These are phyloP conservation scores for Geranium rotundifolium DNA, from an alignment of 345 rosid species.

Conservation along the genomic window DNA sequence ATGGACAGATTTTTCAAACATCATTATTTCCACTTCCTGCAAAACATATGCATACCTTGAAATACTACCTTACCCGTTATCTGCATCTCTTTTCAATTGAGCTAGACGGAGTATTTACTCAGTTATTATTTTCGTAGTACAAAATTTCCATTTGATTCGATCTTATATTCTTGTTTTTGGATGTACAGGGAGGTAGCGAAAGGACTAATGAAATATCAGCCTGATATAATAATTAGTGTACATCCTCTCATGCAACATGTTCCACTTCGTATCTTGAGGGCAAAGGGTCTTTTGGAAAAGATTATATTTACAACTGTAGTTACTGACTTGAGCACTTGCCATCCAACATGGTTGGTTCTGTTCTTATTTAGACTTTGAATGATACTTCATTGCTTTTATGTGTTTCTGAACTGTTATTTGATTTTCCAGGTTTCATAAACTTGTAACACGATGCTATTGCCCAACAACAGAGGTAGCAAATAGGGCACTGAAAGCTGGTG, in stretches of 20 bases:
- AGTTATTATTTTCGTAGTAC: background rate
- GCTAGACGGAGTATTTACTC: background rate
- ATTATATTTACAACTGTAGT: slow-evolving; percentile 89
- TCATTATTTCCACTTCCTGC: background rate
- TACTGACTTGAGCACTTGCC: slow-evolving; percentile 96
- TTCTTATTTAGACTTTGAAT: background rate
- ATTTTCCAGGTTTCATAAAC: slow-evolving; percentile 85
- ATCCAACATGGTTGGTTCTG: slow-evolving; percentile 80
- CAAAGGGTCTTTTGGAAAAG: slow-evolving; percentile 79
- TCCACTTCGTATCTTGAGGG: slow-evolving; percentile 86
- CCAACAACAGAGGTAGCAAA: slow-evolving; percentile 86
- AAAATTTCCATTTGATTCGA: slow-evolving; percentile 8
- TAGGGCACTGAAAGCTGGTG: slow-evolving; percentile 86
- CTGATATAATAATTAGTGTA: slow-evolving; percentile 88
- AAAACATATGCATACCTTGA: background rate
- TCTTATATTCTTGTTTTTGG: slow-evolving; percentile 2
- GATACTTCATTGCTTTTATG: background rate
- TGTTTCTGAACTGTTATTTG: slow-evolving; percentile 8
- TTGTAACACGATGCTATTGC: slow-evolving; percentile 97
- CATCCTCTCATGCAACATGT: slow-evolving; percentile 99
- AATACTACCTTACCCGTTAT: background rate
- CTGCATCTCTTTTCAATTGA: background rate
- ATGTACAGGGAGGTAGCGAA: slow-evolving; percentile 75
- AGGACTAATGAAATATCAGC: slow-evolving; percentile 97
- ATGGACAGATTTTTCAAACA: background rate